Base-by-base conservation (phyloP, 345 rosid species). In the Citrus inodora region DNA sequence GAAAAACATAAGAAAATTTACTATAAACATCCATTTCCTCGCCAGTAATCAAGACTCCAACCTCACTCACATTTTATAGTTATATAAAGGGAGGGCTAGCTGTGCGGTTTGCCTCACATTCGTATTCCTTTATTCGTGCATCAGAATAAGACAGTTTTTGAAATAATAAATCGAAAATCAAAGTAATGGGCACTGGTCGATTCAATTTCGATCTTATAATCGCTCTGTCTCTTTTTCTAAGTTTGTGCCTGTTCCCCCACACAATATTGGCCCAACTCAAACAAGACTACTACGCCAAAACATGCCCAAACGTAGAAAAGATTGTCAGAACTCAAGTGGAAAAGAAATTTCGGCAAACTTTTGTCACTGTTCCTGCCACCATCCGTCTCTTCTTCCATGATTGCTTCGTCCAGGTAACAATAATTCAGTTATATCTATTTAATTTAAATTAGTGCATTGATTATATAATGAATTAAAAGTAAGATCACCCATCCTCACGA, bases 321-420 rank as follows among this genome's bases (percentile, higher is more conserved):
- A 88, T 92, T 24, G 98, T 93, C 24, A 82, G 77, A 78, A 80
- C 9, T 6, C 93, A 68, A 0, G 98, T 93, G 3, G 16, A 46
- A 0, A 8, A 68, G 56, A 93, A 93, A 73, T 75, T 90, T 76
- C 65, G 46, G 33, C 89, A 92, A 73, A 93, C 98, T 3, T 92
- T 90, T 69, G 92, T 90, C 75, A 89, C 96, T 0, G 83, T 88
- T 71, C 98, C 98, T 1, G 94, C 87, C 30, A 92, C 96, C n/a
- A 83, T 93, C 72, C 98, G 97, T 19, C 89, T 93, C 83, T 93
- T 93, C 86, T 91, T 93, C 91, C 97, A 93, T 32, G 97, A 93
- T 67, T 93, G 98, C 84, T 87, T 92, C 68, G 93, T 93, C 42
- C 84, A 92, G 86, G 97, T 88, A 79, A 53, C 13, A 22, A 76